A percentile compares a stretch with the other conserved stretches of the same genome.
Conservation (phyloP, 2,329 filamentous ascomycete species). For the Fusarium buxicola region DNA sequence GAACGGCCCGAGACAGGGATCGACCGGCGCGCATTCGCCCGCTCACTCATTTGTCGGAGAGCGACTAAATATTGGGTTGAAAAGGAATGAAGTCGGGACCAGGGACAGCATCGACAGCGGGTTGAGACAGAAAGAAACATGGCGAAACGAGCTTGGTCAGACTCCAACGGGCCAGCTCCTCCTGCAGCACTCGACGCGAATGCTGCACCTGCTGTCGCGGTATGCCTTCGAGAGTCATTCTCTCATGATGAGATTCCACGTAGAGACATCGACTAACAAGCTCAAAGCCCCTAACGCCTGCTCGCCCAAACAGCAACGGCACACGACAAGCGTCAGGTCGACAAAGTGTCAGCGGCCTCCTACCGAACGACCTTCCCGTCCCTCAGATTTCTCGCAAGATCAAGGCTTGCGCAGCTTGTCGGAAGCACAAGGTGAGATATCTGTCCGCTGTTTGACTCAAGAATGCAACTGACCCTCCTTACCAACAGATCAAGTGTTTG, state of each 20-base stretch:
- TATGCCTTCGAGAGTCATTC: conserved; percentile 6
- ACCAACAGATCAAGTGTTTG: conserved; percentile 53
- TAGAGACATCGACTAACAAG: conserved; percentile 16
- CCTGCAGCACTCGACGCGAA: conserved; percentile 18
- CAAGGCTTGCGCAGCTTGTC: conserved; percentile 55
- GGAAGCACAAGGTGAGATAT: conserved; percentile 53
- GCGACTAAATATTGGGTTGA: not conserved
- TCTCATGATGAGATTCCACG: too few relatives aligned
- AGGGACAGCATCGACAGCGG: not conserved
- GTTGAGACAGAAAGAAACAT: conserved; percentile 10
- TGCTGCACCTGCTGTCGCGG: conserved; percentile 6
- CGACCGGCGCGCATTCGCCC: not conserved
- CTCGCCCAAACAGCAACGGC: conserved; percentile 34
- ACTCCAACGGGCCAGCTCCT: conserved; percentile 34
- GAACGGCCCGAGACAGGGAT: conserved; percentile 7
- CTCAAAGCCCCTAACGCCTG: conserved; percentile 24
- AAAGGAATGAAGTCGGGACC: not conserved
- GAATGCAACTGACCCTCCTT: not conserved
- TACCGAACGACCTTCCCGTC: conserved; percentile 34
- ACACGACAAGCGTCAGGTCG: conserved; percentile 29
- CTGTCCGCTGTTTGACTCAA: accelerated
- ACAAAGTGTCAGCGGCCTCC: conserved; percentile 30
- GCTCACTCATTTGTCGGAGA: conserved; percentile 1
- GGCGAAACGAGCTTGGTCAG: conserved; percentile 44
- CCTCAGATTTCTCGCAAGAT: conserved; percentile 55